Conservation (phyloP, 2,329 filamentous ascomycete species). For the Colletotrichum sp. region DNA sequence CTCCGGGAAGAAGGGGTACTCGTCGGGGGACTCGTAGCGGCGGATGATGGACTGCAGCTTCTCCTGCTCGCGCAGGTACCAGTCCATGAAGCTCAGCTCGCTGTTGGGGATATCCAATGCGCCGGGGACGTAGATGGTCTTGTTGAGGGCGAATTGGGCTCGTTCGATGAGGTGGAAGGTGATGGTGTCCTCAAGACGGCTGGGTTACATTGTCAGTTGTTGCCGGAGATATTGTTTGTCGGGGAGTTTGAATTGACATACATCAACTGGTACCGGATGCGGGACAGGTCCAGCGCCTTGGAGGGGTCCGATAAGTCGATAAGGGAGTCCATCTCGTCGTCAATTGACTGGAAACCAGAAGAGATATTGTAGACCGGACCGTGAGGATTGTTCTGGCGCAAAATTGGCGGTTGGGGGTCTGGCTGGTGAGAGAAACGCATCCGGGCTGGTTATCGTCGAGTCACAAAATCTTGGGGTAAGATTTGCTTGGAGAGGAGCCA, state of each 20-base stretch:
- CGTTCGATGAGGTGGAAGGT: conserved; percentile 97
- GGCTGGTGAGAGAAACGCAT: conserved; percentile 10
- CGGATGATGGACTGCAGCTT: conserved; percentile 90
- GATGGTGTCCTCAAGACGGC: conserved; percentile 96
- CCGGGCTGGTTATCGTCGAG: background rate
- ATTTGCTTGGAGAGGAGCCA: background rate
- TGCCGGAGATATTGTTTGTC: conserved; percentile 6
- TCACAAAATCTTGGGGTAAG: background rate
- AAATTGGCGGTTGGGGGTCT: background rate
- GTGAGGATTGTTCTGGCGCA: background rate
- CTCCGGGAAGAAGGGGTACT: conserved; percentile 95
- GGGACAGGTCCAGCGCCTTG: conserved; percentile 85
- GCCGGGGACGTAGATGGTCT: conserved; percentile 82
- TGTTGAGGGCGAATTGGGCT: conserved; percentile 94
- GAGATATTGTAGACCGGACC: background rate
- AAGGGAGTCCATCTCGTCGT: conserved; percentile 76
- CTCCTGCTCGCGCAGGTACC: conserved; percentile 90
- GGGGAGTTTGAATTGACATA: conserved; percentile 45
- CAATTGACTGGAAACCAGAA: conserved; percentile 12
- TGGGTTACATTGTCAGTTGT: conserved; percentile 40
- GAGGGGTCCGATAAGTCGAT: conserved; percentile 87
- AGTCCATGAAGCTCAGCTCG: conserved; percentile 86
- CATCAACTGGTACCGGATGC: conserved; percentile 96
- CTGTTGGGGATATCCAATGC: conserved; percentile 79
- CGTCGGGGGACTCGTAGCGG: conserved; percentile 94